Base-by-base conservation (phyloP, 2,329 filamentous ascomycete genomes). In the Cladophialophora carrionii region DNA sequence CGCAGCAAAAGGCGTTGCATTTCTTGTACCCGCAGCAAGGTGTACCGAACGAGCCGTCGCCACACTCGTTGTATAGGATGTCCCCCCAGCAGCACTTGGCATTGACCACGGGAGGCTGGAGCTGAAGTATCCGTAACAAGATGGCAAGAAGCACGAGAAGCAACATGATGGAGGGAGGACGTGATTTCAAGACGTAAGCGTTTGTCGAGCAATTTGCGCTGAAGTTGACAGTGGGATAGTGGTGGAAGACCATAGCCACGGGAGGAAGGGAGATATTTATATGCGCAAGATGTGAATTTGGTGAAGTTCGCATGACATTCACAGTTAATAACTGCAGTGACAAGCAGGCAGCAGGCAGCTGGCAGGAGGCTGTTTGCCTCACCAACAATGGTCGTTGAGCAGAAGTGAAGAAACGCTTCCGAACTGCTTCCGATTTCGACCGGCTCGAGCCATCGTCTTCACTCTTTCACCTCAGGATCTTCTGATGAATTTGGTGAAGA, bases 1-100 rank as follows among this genome's bases (percentile, higher is more conserved):
- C 32, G 31, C 59, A 61, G 49, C 59, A 61, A 37, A 61, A 61
- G 22, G n/a, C 51, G 17, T 61, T 61, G 26, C 59, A 61, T 10
- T 37, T 29, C n/a, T 55, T 46, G 59, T 61, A 61, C 7, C 59
- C 59, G 51, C 59, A 61, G 41, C 59, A 61, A 20, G 59, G 59
- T 1, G 59, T 61, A 12, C 51, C 59, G 2, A 9, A 9, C 5
- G 59, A 48, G 14, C 24, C 20, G 8, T 61, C 59, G 10, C 51
- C 51, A 29, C 59, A 61, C 24, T 24, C 24, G 5, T 48, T 51
- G 8, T 6, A 24, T 3, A 26, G 6, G 32, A 53, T 17, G 20
- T 29, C n/a, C 3, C 37, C 22, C 1, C 26, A 26, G 20, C 59
- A 61, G 29, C 59, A 61, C 37, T 61, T 61, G 17, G 34, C 59